Evolutionary conservation across 768 basidiomycete species (phyloP).

Genomic region (Heimioporus sp.): DNA sequence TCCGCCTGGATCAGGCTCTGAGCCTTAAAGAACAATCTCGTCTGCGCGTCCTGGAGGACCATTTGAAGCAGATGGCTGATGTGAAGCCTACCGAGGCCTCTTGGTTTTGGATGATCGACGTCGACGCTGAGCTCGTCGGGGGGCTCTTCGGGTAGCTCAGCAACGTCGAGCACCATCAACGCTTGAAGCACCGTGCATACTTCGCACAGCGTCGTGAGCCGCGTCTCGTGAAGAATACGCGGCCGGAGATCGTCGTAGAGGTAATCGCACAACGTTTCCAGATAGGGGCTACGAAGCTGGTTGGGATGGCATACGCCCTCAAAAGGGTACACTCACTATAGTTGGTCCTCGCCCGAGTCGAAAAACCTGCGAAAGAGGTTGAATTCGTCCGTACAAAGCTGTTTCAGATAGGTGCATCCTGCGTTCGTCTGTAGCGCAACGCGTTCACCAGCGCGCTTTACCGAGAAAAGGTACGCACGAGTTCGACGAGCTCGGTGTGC

Average conservation of each 20-base stretch:
- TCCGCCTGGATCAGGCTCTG: constrained; percentile 89
- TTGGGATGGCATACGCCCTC: constrained; percentile 4
- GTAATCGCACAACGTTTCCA: constrained; percentile 90
- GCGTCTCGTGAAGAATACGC: constrained; percentile 89
- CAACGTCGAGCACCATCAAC: constrained; percentile 88
- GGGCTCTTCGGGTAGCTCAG: constrained; percentile 34
- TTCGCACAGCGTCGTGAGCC: constrained; percentile 84
- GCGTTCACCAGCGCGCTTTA: neutral
- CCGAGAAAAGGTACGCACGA: constrained; percentile 47
- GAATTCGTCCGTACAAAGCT: constrained; percentile 90
- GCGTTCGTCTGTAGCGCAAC: constrained; percentile 64
- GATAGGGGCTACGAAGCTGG: constrained; percentile 62
- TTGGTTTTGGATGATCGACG: constrained; percentile 34
- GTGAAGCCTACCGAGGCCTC: constrained; percentile 61
- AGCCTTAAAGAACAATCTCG: constrained; percentile 92
- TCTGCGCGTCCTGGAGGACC: constrained; percentile 96
- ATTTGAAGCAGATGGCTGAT: constrained; percentile 81
- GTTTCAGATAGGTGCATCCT: constrained; percentile 91
- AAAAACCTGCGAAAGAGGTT: constrained; percentile 84
- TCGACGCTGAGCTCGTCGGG: constrained; percentile 37
- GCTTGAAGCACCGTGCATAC: constrained; percentile 97
- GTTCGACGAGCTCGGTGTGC: constrained; percentile 80
- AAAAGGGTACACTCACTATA: constrained; percentile 51
- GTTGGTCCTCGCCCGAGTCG: constrained; percentile 71
- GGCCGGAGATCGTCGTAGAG: constrained; percentile 96